These are phyloP conservation scores for Ilex aquifolium DNA, from an alignment of 257 asterid genomes.

Conservation along the genomic window DNA sequence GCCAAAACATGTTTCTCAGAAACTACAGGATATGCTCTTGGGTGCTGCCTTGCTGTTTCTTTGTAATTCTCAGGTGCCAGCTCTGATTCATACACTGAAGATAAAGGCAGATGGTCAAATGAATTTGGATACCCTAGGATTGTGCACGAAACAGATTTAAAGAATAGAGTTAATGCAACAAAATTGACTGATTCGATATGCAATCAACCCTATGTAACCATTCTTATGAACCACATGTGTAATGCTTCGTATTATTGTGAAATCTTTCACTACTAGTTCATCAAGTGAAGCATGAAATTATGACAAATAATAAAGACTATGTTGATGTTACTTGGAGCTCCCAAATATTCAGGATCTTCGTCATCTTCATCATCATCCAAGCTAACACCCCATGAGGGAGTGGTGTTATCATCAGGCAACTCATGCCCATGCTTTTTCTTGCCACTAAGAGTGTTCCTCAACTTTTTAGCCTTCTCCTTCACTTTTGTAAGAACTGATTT, in stretches of 20 bases:
- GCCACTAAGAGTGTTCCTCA: constrained; percentile 49
- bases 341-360: constrained; percentile 82
- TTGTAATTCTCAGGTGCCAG: constrained; percentile 60
- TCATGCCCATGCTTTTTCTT: constrained; percentile 37
- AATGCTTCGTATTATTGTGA: too few species aligned
- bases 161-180: neutral
- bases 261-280: neutral
- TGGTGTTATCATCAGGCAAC: constrained; percentile 13
- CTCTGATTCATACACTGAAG: constrained; percentile 87
- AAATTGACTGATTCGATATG: too few species aligned
- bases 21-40: constrained; percentile 72
- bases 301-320: neutral
- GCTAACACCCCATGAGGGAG: constrained; percentile 42
- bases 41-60: constrained; percentile 83
- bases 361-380: constrained; percentile 38
- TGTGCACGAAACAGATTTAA: neutral
- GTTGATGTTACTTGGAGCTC: constrained; percentile 78
- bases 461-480: constrained; percentile 78
- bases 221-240: too few species aligned
- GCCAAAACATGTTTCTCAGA: constrained; percentile 48
- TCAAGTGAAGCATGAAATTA: neutral
- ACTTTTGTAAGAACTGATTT: constrained; percentile 74
- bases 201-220: too few species aligned
- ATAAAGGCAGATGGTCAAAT: neutral
- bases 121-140: neutral